These are phyloP conservation scores for Ogataea pilisensis DNA, from an alignment of 805 yeast genomes.

Conservation along the genomic window DNA sequence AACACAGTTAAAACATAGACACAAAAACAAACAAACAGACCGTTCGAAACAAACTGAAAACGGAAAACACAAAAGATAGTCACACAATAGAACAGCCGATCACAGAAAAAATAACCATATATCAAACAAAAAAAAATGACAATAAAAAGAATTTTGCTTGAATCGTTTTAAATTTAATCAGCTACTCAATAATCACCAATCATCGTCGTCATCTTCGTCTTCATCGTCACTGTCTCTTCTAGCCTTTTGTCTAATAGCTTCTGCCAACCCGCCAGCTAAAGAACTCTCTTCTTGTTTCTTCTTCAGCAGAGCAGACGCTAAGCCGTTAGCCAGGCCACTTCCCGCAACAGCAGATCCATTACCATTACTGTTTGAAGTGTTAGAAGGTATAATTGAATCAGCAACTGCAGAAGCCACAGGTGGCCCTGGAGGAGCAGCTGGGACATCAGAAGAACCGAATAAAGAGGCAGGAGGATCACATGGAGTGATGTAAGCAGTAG, in stretches of 20 bases:
- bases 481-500: constrained; percentile 80
- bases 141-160: too few species aligned
- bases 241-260: constrained; percentile 78
- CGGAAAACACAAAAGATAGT: too few species aligned
- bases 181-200: constrained; percentile 29
- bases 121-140: too few species aligned
- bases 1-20: too few species aligned
- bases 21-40: too few species aligned
- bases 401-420: constrained; percentile 24
- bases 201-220: constrained; percentile 63
- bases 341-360: constrained; percentile 6
- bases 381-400: constrained; percentile 6
- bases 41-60: too few species aligned
- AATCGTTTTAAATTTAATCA: too few species aligned
- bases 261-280: constrained; percentile 84
- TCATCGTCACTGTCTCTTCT: constrained; percentile 68
- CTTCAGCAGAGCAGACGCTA: constrained; percentile 66
- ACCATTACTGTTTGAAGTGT: constrained; percentile 8
- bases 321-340: constrained; percentile 37
- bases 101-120: too few species aligned
- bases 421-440: constrained; percentile 39
- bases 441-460: constrained; percentile 20
- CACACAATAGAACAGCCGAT: too few species aligned
- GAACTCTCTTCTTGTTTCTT: constrained; percentile 56
- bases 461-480: constrained; percentile 45